Evolutionary conservation across 2,329 filamentous ascomycete species (phyloP), one percentile per base, ranked within the genome.

Genomic region (Aspergillus oerlinghausenensis): DNA sequence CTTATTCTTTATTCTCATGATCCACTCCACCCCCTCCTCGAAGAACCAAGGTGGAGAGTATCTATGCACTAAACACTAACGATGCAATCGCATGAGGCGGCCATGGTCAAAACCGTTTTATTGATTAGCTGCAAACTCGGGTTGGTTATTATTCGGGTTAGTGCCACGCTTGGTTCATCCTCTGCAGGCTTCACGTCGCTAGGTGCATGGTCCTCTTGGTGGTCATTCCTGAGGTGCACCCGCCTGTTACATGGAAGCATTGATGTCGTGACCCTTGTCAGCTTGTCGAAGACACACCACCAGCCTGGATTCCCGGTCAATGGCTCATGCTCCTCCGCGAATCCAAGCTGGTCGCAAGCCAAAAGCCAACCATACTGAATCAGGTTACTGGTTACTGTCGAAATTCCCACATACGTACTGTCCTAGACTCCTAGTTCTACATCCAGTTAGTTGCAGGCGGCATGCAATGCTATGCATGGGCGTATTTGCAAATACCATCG

Each of bases 201-300:
- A 35, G 42, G 55, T 57, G 63, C 63, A 67, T 61, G 60, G 62
- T 58, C 57, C 64, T 60, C 57, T 54, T 50, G 55, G 50, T 65
- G 62, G 57, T 55, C 62, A 59, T 61, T 54, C 53, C 60, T 56
- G 57, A 52, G 47, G 49, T 49, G 19, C 19, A 19, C 23, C 23
- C 21, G 38, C 50, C 32, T 11, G 50, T 43, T 52, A 52, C 35
- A 38, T 23, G 19, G 19, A n/a, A 17, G n/a, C 19, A 35, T 45
- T 21, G 42, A 17, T 26, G 43, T 47, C 4, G 21, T 14, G 43
- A 23, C 23, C 43, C 43, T 26, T 23, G 43, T 47, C 43, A 17
- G 23, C 11, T 23, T 23, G 1, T 47, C 43, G 43, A 35, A 35
- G 21, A 25, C 43, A 47, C 43, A 43, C 14, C 14, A 35, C 32